phyloP scores from a whole-genome alignment of 108 stramenopile species.

The Cyclotella sp. region DNA sequence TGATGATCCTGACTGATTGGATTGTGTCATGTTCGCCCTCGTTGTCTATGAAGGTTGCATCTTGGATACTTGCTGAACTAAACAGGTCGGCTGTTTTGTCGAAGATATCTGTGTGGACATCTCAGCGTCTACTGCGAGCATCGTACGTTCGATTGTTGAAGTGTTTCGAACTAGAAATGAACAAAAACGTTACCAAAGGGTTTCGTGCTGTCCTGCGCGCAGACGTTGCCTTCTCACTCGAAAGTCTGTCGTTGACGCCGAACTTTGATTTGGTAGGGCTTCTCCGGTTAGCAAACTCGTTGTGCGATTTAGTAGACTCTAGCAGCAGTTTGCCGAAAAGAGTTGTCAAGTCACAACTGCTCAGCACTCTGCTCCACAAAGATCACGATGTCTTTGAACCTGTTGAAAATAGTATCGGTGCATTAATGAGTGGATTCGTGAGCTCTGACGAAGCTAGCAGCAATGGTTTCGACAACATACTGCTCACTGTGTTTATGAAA shows the following conservation, averaged over 20 bases:
- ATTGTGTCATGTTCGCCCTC: conserved; percentile 6
- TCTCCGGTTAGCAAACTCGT: neutral
- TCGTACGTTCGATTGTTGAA: conserved; percentile 26
- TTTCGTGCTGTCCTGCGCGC: neutral
- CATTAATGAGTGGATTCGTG: conserved; percentile 4
- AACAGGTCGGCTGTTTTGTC: neutral
- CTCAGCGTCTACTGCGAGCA: conserved; percentile 24
- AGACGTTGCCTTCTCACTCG: neutral
- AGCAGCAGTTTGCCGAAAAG: neutral
- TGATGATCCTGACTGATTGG: conserved; percentile 31
- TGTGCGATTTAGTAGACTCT: neutral
- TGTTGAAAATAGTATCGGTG: neutral
- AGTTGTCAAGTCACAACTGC: neutral
- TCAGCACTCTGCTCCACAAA: neutral
- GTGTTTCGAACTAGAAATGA: conserved; percentile 12
- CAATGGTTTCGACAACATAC: conserved; percentile 11
- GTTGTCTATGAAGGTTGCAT: conserved; percentile 10
- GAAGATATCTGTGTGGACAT: conserved; percentile 31
- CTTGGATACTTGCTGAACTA: conserved; percentile 29
- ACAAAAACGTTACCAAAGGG: neutral
- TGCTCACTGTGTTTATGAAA: conserved; percentile 19
- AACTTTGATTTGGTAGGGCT: neutral
- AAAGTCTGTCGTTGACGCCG: neutral
- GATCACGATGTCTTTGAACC: neutral
- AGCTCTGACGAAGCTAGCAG: conserved; percentile 6